Percentiles rank a stretch among this genome's conserved stretches.
phyloP scores from a whole-genome alignment of 2,329 filamentous ascomycete species.

The Xylaria sp. region DNA sequence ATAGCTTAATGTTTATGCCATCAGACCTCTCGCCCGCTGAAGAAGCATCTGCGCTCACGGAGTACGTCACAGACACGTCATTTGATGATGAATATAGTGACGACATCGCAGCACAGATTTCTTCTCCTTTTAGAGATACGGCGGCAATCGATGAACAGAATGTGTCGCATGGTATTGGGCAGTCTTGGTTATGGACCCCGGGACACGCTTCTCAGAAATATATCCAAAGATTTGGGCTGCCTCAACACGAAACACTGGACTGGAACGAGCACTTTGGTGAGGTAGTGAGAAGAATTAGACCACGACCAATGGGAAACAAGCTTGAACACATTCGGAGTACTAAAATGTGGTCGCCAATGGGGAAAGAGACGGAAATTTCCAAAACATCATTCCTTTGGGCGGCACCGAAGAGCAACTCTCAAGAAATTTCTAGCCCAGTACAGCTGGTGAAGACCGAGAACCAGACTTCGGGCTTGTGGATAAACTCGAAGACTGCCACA shows the following conservation, averaged over 20 bases:
- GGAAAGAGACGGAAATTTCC: background rate
- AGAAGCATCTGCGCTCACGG: slow-evolving; percentile 47
- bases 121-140: slow-evolving; percentile 45
- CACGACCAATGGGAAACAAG: slow-evolving; percentile 46
- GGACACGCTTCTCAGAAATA: slow-evolving; percentile 26
- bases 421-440: background rate
- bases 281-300: slow-evolving; percentile 44
- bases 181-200: slow-evolving; percentile 39
- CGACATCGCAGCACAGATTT: slow-evolving; percentile 36
- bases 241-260: slow-evolving; percentile 52
- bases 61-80: slow-evolving; percentile 50
- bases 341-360: slow-evolving; percentile 49
- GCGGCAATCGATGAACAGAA: slow-evolving; percentile 40
- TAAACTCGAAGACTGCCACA: background rate
- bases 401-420: slow-evolving; percentile 2
- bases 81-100: slow-evolving; percentile 45
- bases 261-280: slow-evolving; percentile 52
- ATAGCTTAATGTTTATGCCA: slow-evolving; percentile 59
- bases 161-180: background rate
- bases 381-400: slow-evolving; percentile 21
- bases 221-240: slow-evolving; percentile 39
- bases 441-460: background rate
- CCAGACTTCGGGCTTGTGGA: slow-evolving; percentile 18
- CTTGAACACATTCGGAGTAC: slow-evolving; percentile 51
- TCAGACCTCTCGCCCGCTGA: slow-evolving; percentile 31